These are phyloP conservation scores for Aspergillus carbonarius DNA, from an alignment of 2,329 filamentous ascomycete species.

Conservation along the genomic window DNA sequence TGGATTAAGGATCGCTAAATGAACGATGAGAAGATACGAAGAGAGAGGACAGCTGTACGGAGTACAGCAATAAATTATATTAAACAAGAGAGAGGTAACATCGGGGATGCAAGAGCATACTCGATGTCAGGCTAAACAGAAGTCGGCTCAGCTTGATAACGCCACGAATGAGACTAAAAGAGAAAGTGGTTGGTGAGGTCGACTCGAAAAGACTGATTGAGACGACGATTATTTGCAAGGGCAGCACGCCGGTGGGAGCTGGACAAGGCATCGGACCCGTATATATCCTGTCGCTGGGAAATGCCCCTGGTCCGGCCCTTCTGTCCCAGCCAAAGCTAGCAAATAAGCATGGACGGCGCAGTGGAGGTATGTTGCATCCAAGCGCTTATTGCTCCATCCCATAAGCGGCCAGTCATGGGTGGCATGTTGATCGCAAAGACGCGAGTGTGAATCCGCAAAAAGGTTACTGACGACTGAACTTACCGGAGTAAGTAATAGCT, in stretches of 20 bases:
- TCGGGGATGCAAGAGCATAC: constrained; percentile 12
- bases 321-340: constrained; percentile 6
- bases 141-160: background rate
- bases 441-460: constrained; percentile 6
- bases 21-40: constrained; percentile 4
- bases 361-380: constrained; percentile 10
- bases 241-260: background rate
- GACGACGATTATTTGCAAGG: background rate
- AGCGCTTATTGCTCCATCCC: constrained; percentile 9
- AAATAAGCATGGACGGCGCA: constrained; percentile 4
- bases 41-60: constrained; percentile 10
- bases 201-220: background rate
- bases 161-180: background rate
- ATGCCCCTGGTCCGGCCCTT: constrained; percentile 12
- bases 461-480: background rate
- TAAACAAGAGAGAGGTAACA: constrained; percentile 5
- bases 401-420: constrained; percentile 11
- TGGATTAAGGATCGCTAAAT: background rate
- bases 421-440: constrained; percentile 13
- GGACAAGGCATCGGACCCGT: constrained; percentile 3
- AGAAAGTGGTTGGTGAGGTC: background rate
- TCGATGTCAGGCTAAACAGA: constrained; percentile 3
- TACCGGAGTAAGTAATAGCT: constrained; percentile 6
- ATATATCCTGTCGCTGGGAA: constrained; percentile 14
- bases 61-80: constrained; percentile 10